Conservation (phyloP, 495 filamentous ascomycete genomes). For the Penicillium pulvis region DNA sequence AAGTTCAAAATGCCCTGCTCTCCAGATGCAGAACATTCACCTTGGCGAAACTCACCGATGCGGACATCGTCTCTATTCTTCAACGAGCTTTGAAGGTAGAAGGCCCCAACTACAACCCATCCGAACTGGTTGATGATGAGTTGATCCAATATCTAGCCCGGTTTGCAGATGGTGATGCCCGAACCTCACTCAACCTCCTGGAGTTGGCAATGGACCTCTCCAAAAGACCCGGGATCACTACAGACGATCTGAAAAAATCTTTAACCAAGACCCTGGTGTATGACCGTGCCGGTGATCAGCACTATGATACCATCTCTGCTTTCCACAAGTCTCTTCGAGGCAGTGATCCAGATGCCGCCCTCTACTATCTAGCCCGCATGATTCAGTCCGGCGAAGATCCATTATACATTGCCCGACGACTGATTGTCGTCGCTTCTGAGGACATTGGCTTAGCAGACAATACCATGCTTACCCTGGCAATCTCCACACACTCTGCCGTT, state of each 20-base stretch:
- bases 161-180: slow-evolving; percentile 89
- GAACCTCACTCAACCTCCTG: slow-evolving; percentile 89
- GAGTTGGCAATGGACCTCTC: slow-evolving; percentile 77
- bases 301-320: slow-evolving; percentile 93
- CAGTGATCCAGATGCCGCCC: slow-evolving; percentile 77
- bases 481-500: slow-evolving; percentile 78
- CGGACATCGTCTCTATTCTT: slow-evolving; percentile 72
- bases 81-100: slow-evolving; percentile 69
- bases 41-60: slow-evolving; percentile 68
- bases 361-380: slow-evolving; percentile 96
- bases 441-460: slow-evolving; percentile 93
- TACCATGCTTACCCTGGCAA: slow-evolving; percentile 78
- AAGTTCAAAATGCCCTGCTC: slow-evolving; percentile 83
- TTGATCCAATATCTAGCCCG: slow-evolving; percentile 77
- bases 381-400: slow-evolving; percentile 95
- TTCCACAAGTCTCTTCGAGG: slow-evolving; percentile 96
- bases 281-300: slow-evolving; percentile 91
- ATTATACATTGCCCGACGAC: slow-evolving; percentile 83
- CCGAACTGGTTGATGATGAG: slow-evolving; percentile 71
- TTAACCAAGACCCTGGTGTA: slow-evolving; percentile 92
- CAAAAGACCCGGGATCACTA: slow-evolving; percentile 52
- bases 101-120: slow-evolving; percentile 53
- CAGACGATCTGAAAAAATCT: slow-evolving; percentile 71
- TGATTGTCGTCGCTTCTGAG: slow-evolving; percentile 90
- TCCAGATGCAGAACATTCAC: slow-evolving; percentile 92